phyloP scores from a whole-genome alignment of 805 yeast genomes.

The Saccharomycopsis oosterbeekiorum region DNA sequence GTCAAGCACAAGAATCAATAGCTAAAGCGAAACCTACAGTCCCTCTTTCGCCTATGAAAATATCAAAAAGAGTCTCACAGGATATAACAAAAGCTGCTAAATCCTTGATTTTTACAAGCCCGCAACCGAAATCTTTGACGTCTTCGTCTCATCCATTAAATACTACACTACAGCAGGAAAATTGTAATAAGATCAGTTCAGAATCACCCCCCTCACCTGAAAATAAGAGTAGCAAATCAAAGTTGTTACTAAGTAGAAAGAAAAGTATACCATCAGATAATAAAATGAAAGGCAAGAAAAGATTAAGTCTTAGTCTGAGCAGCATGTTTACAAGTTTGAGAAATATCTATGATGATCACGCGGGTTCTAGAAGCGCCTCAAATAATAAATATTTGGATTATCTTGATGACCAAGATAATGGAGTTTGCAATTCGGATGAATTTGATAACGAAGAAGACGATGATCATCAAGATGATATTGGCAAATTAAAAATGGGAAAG shows the following conservation, averaged over 20 bases:
- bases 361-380: neutral
- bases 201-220: neutral
- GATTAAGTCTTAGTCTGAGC: neutral
- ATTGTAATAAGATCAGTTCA: neutral
- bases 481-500: conserved; percentile 30
- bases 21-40: neutral
- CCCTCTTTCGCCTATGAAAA: neutral
- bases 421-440: neutral
- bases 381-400: neutral
- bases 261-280: neutral
- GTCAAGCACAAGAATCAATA: neutral
- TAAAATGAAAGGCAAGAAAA: neutral
- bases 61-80: neutral
- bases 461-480: conserved; percentile 20
- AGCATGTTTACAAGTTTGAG: neutral
- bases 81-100: conserved; percentile 6
- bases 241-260: neutral
- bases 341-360: neutral
- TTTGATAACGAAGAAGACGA: conserved; percentile 6
- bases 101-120: conserved; percentile 5
- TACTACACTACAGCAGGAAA: neutral
- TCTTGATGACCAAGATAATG: neutral
- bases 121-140: conserved; percentile 1
- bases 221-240: neutral
- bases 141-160: neutral